Evolutionary conservation across 108 stramenopile species (phyloP), one percentile per base, ranked within the genome.

Genomic region (Asterionellopsis glacialis): DNA sequence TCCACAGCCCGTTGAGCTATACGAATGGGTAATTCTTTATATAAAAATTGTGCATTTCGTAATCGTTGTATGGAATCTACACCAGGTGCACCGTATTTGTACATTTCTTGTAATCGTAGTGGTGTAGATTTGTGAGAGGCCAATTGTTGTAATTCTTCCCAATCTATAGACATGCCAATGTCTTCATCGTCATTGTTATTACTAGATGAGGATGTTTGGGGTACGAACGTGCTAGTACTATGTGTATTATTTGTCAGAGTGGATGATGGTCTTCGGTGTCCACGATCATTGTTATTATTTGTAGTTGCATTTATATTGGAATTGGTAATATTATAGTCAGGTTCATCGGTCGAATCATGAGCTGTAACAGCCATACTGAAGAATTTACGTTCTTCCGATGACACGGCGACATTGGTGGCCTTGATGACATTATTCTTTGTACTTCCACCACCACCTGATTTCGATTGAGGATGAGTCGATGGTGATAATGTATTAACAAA

Each of bases 1-100:
- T 96, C 95, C 25, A 84, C 67, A 41, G 90, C 89, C 3, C 93
- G 88, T 75, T 96, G 93, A 9, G 95, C 95, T 40, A 95, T 75
- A 9, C 96, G 90, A 15, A 95, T 82, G 22, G 94, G 95, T 9
- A 97, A 78, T 76, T 93, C 91, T 43, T 60, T 64, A 54, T 95
- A 90, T 38, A 96, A 65, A 67, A 94, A 97, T 63, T 88, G 87
- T 0, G 94, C 90, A 64, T 93, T 93, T 18, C 89, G 82, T 9
- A 97, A 55, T 0, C 91, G 73, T 61, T 89, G 72, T 51, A 59
- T 21, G 39, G 78, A 61, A 14, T 61, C 55, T 27, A 57, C 65
- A 42, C 73, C 73, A 11, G 69, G 80, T 16, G 85, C 92, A 33
- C 33, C 33, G 55, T 91, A 96, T 55, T 86, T 82, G 75, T 89